Evolutionary conservation across 2,329 filamentous ascomycete species (phyloP), one percentile per base, ranked within the genome.

Genomic region (Fusarium incarnatum): DNA sequence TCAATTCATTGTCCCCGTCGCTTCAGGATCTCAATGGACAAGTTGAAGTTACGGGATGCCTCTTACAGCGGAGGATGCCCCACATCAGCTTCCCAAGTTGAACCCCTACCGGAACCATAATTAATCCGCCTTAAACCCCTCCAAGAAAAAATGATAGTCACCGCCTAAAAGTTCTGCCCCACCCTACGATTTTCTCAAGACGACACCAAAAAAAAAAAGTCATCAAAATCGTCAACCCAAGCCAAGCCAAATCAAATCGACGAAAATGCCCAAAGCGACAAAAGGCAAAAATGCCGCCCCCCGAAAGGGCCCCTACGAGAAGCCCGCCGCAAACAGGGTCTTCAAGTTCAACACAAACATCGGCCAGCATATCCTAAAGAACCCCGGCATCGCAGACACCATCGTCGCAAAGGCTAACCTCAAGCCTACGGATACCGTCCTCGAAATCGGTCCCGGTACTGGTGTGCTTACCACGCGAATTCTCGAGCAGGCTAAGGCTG

Each of bases 331-430:
- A 20, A 94, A 97, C 83, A 94, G 93, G 75, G 93, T 98, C 81
- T 98, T 98, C 88, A 97, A 97, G 80, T 97, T 98, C 89, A 97
- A 97, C 85, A 96, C 92, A 74, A 85, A 95, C 79, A 88, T 96
- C 72, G 94, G 95, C 75, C 86, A 88, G 78, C 94, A 98, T 80
- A 96, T 99, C 67, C 87, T 98, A 71, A 98, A 97, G 80, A 97
- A 97, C 80, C 93, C 93, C 3, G 92, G 92, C 76, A 92, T 97
- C 50, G 92, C 92, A 7, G 90, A 92, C 77, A 90, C 90, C 54
- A 95, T 83, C 60, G 81, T 83, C 70, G 79, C 81, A 64, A 98
- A 98, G 83, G 93, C 94, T 18, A 89, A 91, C 74, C 86, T 99
- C 41, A 97, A 98, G 78, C 94, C 96, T 60, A 95, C 92, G 34